Evolutionary conservation across 2,329 filamentous ascomycete genomes (phyloP).

Genomic region (Xenoacremonium recifei): DNA sequence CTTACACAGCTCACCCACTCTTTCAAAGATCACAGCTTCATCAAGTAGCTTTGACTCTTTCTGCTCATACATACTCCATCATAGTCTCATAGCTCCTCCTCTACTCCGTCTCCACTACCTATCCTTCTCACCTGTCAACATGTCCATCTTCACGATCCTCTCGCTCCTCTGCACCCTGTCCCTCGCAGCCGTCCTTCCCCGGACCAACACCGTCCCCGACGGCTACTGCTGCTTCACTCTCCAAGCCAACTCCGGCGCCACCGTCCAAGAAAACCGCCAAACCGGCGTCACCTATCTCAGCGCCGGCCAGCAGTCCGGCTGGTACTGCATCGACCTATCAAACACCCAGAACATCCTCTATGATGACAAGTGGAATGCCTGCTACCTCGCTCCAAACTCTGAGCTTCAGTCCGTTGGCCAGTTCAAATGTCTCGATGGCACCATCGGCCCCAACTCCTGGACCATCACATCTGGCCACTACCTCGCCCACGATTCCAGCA

Average conservation of each 20-base stretch:
- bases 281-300: constrained; percentile 27
- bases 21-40: no score
- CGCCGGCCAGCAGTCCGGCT: constrained; percentile 20
- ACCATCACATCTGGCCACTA: constrained; percentile 21
- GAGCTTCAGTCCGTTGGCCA: constrained; percentile 4
- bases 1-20: neutral
- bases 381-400: constrained; percentile 25
- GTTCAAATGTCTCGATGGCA: constrained; percentile 33
- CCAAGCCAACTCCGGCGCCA: constrained; percentile 20
- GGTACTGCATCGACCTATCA: constrained; percentile 31
- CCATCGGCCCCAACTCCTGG: constrained; percentile 28
- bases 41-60: neutral
- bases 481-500: constrained; percentile 23
- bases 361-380: constrained; percentile 30
- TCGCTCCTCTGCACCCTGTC: constrained; percentile 18
- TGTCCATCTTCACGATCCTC: constrained; percentile 16
- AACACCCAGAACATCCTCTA: constrained; percentile 23
- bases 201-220: constrained; percentile 16
- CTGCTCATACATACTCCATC: constrained; percentile 2
- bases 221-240: constrained; percentile 32
- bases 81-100: constrained; percentile 2
- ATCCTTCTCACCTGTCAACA: constrained; percentile 9
- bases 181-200: constrained; percentile 20
- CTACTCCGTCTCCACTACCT: constrained; percentile 1
- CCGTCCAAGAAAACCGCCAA: constrained; percentile 25